Base-by-base conservation (phyloP, 2,329 filamentous ascomycete species). In the Ophiocordyceps robertsii region DNA sequence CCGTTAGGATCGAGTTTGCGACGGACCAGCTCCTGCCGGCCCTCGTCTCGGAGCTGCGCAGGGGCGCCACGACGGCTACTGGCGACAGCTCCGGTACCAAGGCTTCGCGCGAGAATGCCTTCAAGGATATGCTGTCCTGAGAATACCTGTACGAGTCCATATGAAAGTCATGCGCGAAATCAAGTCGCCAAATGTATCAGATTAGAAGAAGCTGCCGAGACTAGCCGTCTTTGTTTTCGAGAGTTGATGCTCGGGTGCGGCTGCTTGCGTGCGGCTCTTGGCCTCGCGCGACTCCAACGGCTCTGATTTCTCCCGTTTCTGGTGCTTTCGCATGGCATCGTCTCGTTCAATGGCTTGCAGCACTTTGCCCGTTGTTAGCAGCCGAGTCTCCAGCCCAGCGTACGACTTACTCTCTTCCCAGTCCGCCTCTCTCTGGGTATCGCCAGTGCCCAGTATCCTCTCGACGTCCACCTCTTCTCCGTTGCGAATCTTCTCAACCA, bases 381-480 rank as follows among this genome's bases (percentile, higher is more conserved):
- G 37, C 14, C 14, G 11, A 3, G 19, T n/a, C 37, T 30, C 16
- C 24, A 13, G 38, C 11, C 12, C 2, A 11, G 14, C 9, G 19
- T 11, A 4, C 14, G 14, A 45, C 72, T 56, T 65, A 84, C 86
- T 77, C 58, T 93, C 80, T 62, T 90, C 84, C 93, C 92, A 98
- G 53, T 88, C 85, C 48, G 72, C 68, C 63, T 98, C 92, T 56
- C 76, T 77, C 49, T 73, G 72, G 37, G 73, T 65, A 54, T 92
- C 77, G 0, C 87, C 88, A 0, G 85, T 84, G 4, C 92, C 90
- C 40, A 98, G 62, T 33, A 80, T 65, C 55, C 77, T 79, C 58
- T 92, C 86, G 3, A 96, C 88, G 60, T 96, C 86, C 17, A 95
- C 83, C 14, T 84, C 71, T 58, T 88, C 81, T 13, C 84, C 84